These are phyloP conservation scores for Plectosphaerella sp. DNA, from an alignment of 2,329 filamentous ascomycete genomes.

Conservation along the genomic window DNA sequence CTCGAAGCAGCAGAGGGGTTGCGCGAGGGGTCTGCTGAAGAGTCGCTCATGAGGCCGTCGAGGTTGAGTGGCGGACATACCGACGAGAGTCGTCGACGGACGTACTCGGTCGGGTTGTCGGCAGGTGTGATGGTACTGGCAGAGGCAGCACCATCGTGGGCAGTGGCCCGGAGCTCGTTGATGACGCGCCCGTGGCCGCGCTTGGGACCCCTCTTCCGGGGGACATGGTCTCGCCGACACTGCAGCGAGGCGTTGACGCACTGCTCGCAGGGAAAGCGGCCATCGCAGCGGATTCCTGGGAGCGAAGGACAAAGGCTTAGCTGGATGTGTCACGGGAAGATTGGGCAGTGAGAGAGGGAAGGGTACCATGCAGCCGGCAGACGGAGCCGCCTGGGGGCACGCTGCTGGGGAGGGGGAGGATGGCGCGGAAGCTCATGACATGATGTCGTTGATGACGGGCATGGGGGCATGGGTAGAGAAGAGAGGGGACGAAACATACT, in stretches of 20 bases:
- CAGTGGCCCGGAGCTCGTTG: slow-evolving; percentile 51
- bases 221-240: slow-evolving; percentile 62
- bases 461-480: slow-evolving; percentile 1
- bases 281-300: slow-evolving; percentile 40
- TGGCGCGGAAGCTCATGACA: slow-evolving; percentile 11
- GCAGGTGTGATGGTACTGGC: slow-evolving; percentile 1
- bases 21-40: slow-evolving; percentile 9
- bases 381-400: slow-evolving; percentile 10
- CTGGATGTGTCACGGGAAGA: background rate
- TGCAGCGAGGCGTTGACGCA: slow-evolving; percentile 53
- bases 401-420: slow-evolving; percentile 12
- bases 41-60: slow-evolving; percentile 12
- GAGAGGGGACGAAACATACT: slow-evolving; percentile 23
- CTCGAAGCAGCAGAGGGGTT: slow-evolving; percentile 16
- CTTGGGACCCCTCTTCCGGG: slow-evolving; percentile 61
- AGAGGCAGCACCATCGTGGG: slow-evolving; percentile 30
- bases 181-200: slow-evolving; percentile 59
- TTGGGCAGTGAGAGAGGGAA: background rate
- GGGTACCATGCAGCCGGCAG: slow-evolving; percentile 8
- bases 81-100: slow-evolving; percentile 12
- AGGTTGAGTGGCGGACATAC: slow-evolving; percentile 13
- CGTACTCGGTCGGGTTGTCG: slow-evolving; percentile 23
- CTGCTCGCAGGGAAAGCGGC: slow-evolving; percentile 52
- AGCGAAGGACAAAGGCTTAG: background rate
- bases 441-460: background rate